A percentile compares a stretch with the other conserved stretches of the same genome.
Evolutionary conservation across 2,329 filamentous ascomycete genomes (phyloP).

Genomic region (Fusarium kyushuense): DNA sequence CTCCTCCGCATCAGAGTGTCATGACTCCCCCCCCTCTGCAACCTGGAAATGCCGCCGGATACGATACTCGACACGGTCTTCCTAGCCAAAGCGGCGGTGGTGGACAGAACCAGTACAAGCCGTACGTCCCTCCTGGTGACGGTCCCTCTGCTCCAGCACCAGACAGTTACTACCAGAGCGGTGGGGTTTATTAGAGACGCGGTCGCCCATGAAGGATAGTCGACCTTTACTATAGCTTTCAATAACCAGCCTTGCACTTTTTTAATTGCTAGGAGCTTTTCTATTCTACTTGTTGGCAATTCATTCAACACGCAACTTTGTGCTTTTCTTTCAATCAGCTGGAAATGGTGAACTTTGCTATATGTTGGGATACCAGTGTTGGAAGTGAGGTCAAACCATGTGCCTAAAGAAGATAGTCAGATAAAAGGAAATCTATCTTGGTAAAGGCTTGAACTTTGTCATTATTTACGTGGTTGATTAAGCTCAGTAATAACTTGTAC

Average conservation of each 20-base stretch:
- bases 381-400: neutral
- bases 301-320: neutral
- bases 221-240: slow-evolving; percentile 10
- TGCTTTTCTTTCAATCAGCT: neutral
- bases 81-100: slow-evolving; percentile 58
- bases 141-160: slow-evolving; percentile 64
- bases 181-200: slow-evolving; percentile 49
- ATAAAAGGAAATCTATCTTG: neutral
- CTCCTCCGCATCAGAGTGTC: slow-evolving; percentile 47
- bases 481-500: neutral
- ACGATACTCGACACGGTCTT: slow-evolving; percentile 63
- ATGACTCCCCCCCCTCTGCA: slow-evolving; percentile 60
- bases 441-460: neutral
- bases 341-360: neutral
- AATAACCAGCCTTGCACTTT: slow-evolving; percentile 19
- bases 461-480: neutral
- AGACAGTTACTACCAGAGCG: slow-evolving; percentile 68
- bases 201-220: slow-evolving; percentile 1
- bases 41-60: slow-evolving; percentile 58
- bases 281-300: neutral
- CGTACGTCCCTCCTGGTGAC: slow-evolving; percentile 66
- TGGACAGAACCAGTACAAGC: slow-evolving; percentile 67
- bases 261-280: neutral
- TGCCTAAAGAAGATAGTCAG: too few species aligned
- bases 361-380: neutral